Evolutionary conservation across 2,329 filamentous ascomycete species (phyloP), one percentile per base, ranked within the genome.

Genomic region (Pseudogymnoascus sp.): DNA sequence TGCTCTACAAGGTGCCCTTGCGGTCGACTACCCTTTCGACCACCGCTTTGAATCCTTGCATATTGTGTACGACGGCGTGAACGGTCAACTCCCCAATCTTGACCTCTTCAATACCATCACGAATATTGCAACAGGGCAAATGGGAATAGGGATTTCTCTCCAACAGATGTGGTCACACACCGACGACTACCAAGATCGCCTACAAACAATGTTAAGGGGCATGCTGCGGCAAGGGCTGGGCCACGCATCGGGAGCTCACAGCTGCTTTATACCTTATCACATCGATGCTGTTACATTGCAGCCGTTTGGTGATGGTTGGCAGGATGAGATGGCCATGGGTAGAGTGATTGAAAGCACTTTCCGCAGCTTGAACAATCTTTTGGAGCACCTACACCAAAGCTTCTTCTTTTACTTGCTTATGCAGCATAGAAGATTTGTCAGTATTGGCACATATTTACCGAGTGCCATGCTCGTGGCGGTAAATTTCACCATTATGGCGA

Each of bases 361-460:
- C 74, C 84, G 95, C 70, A 96, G 91, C 74, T 79, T 99, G 75
- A 99, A 99, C 78, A 99, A 99, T 72, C 78, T 99, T 63, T 83
- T 99, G 33, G 95, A 99, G 77, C 93, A 99, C 73, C 81, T 99
- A 65, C 95, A 99, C 74, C 95, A 99, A 77, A 97, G 93, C 74
- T 99, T 99, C 80, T 99, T 99, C 83, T 97, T 99, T 78, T 99
- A 99, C 74, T 80, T 99, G 60, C 82, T 99, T 49, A 92, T 97
- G 85, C 88, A 96, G 68, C 85, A 88, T 31, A 90, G 95, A 70
- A 87, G 93, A 9, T 99, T 99, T 73, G 95, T 97, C 69, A 97
- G 93, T 76, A 99, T 99, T 66, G 95, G 95, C 14, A 99, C 93
- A 1, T 99, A 99, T 72, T 82, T 99, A 3, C 95, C 95, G 0